Percentiles rank a stretch among this genome's conserved stretches.
Conservation (phyloP, 108 stramenopile genomes). For the Ochromonas danica region DNA sequence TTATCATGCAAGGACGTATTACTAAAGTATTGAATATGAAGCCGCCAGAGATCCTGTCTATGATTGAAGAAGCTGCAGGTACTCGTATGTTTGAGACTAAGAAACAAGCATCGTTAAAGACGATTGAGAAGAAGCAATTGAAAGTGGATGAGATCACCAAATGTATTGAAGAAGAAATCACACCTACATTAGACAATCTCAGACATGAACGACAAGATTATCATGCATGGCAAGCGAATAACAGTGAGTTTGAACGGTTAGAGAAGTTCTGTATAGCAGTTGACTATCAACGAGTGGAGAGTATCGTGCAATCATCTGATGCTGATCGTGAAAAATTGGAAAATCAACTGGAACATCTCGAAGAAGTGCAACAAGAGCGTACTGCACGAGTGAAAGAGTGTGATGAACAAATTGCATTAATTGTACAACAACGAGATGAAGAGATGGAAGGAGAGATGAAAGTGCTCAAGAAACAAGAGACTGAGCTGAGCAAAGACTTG, state of each 20-base stretch:
- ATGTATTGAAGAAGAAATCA: constrained; percentile 90
- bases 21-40: constrained; percentile 99
- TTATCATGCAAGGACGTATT: constrained; percentile 98
- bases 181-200: constrained; percentile 88
- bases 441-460: constrained; percentile 40
- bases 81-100: constrained; percentile 99
- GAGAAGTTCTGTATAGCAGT: constrained; percentile 86
- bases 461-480: constrained; percentile 66
- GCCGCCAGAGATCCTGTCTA: constrained; percentile 93
- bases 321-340: constrained; percentile 36
- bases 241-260: constrained; percentile 88
- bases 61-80: constrained; percentile 99
- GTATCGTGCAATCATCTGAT: constrained; percentile 54
- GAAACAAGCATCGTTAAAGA: constrained; percentile 85
- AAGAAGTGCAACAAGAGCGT: constrained; percentile 66
- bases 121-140: constrained; percentile 95
- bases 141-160: constrained; percentile 95
- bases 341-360: constrained; percentile 60
- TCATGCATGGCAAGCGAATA: constrained; percentile 83
- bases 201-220: constrained; percentile 91
- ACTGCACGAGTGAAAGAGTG: constrained; percentile 42
- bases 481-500: constrained; percentile 76
- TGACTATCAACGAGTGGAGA: constrained; percentile 69
- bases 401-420: constrained; percentile 40
- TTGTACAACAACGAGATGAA: constrained; percentile 24